Evolutionary conservation across 305 asterid species (phyloP).

Genomic region (Galium porrigens): DNA sequence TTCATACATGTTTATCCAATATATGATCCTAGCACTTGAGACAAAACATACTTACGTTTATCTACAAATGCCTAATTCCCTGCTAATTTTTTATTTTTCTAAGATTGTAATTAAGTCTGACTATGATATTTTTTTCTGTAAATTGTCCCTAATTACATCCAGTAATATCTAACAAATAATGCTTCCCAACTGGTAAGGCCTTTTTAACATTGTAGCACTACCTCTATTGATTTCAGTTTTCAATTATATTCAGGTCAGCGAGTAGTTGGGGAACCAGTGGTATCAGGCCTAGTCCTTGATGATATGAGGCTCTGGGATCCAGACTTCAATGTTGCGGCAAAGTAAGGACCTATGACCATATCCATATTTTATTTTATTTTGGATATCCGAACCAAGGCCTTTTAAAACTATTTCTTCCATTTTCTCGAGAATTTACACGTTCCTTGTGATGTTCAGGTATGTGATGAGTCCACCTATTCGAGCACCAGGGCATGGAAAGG

Average conservation of each 20-base stretch:
- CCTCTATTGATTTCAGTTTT: slow-evolving; percentile 1
- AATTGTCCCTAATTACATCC: neutral
- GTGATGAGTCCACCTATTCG: slow-evolving; percentile 98
- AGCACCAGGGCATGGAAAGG: slow-evolving; percentile 78
- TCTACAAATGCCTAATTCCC: neutral
- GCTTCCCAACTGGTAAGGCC: neutral
- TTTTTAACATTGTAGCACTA: neutral
- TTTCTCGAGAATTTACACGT: neutral
- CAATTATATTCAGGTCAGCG: slow-evolving; percentile 54
- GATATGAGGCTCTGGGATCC: slow-evolving; percentile 87
- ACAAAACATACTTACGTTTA: neutral
- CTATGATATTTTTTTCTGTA: neutral
- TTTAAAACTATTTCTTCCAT: neutral
- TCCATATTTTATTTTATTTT: slow-evolving; percentile 10
- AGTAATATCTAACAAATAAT: neutral
- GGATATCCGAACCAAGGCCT: neutral
- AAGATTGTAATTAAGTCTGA: neutral
- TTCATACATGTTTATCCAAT: neutral
- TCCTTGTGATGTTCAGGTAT: slow-evolving; percentile 37
- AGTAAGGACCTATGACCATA: slow-evolving; percentile 28
- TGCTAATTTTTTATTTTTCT: too few species aligned
- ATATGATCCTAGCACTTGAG: neutral
- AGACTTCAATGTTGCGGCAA: slow-evolving; percentile 72
- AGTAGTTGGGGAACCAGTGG: slow-evolving; percentile 90
- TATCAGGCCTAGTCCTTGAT: slow-evolving; percentile 70